Conservation (phyloP, 495 filamentous ascomycete genomes). For the Jackrogersella minutella region DNA sequence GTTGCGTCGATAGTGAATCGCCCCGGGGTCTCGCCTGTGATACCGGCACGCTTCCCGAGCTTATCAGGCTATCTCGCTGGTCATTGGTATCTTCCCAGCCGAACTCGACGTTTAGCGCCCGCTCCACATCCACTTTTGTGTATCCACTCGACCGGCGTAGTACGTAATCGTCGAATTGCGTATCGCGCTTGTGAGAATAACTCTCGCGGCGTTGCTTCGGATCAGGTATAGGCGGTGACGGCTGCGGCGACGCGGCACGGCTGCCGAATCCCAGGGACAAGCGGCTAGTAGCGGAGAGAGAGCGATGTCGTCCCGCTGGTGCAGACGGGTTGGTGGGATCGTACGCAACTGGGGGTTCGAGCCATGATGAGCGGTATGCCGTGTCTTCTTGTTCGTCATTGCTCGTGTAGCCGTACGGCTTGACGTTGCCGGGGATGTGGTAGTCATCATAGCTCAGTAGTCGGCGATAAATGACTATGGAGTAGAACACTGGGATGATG, state of each 20-base stretch:
- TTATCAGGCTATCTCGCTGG: constrained; percentile 31
- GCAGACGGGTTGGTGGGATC: constrained; percentile 32
- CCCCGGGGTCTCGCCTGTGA: constrained; percentile 28
- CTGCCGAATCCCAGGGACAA: constrained; percentile 29
- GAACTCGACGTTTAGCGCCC: constrained; percentile 50
- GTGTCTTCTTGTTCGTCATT: constrained; percentile 37
- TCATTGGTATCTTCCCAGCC: constrained; percentile 43
- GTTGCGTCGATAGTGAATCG: constrained; percentile 32
- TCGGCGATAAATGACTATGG: constrained; percentile 51
- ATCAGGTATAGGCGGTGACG: not conserved
- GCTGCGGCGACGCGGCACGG: constrained; percentile 14
- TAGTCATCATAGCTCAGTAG: constrained; percentile 55
- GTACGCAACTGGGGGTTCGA: constrained; percentile 26
- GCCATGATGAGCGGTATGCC: constrained; percentile 27
- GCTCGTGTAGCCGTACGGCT: constrained; percentile 43
- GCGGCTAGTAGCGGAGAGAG: constrained; percentile 29
- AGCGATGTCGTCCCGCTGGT: constrained; percentile 22
- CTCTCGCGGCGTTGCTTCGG: constrained; percentile 27
- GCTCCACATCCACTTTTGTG: constrained; percentile 46
- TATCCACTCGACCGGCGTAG: constrained; percentile 26
- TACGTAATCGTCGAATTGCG: constrained; percentile 47
- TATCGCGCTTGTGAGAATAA: constrained; percentile 48
- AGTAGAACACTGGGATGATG: constrained; percentile 49
- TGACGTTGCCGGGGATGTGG: constrained; percentile 47
- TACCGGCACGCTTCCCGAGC: constrained; percentile 27